Evolutionary conservation across 805 yeast genomes (phyloP).

Genomic region (Saccharomycopsis sp.): DNA sequence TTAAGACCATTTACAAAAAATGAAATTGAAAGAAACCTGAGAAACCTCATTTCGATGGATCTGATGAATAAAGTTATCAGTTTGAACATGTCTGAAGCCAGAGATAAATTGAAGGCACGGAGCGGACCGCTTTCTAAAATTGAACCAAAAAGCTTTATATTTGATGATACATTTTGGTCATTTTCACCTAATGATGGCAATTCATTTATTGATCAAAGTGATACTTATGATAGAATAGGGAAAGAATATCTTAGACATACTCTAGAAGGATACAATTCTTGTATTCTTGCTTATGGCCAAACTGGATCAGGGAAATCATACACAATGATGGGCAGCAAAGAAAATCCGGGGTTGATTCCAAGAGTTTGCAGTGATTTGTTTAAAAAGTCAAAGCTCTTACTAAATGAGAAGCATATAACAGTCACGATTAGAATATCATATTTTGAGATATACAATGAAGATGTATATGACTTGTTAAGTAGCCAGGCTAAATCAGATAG

Average conservation of each 20-base stretch:
- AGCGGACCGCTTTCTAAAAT: background rate
- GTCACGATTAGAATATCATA: constrained; percentile 49
- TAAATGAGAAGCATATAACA: constrained; percentile 31
- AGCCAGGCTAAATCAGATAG: constrained; percentile 1
- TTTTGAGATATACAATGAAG: constrained; percentile 74
- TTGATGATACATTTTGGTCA: constrained; percentile 50
- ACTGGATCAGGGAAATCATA: constrained; percentile 81
- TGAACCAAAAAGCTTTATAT: constrained; percentile 33
- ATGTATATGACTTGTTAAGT: constrained; percentile 55
- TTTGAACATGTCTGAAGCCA: background rate
- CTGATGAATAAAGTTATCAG: constrained; percentile 21
- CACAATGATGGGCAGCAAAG: constrained; percentile 60
- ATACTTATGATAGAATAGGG: constrained; percentile 50
- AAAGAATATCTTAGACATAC: constrained; percentile 54
- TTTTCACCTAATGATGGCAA: constrained; percentile 26
- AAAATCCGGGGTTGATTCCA: constrained; percentile 61
- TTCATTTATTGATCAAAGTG: constrained; percentile 40
- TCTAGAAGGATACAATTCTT: constrained; percentile 63
- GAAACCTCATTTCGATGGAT: constrained; percentile 19
- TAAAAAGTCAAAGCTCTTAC: constrained; percentile 32
- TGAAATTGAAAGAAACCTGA: constrained; percentile 23
- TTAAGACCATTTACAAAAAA: constrained; percentile 38
- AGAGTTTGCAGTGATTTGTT: constrained; percentile 49
- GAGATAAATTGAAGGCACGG: no score
- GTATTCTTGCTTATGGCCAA: constrained; percentile 75